Conservation (phyloP, 2,329 filamentous ascomycete species). For the Ophiostoma montium region DNA sequence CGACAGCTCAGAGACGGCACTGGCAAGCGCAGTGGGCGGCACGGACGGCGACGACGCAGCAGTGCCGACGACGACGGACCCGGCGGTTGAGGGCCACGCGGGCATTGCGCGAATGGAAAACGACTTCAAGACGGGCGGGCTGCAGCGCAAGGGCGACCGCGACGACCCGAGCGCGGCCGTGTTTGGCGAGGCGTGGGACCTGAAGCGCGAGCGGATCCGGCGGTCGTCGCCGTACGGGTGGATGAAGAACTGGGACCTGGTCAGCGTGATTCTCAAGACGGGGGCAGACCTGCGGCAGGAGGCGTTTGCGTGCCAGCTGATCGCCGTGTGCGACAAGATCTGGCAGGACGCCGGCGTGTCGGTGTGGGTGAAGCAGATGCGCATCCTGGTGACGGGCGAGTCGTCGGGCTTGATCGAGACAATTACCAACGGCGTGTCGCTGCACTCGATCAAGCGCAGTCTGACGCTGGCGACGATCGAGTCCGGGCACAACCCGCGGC, state of each 20-base stretch:
- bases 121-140: conserved; percentile 72
- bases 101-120: conserved; percentile 80
- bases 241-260: conserved; percentile 81
- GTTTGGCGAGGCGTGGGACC: conserved; percentile 75
- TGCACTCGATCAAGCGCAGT: conserved; percentile 72
- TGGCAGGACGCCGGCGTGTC: conserved; percentile 61
- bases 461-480: conserved; percentile 64
- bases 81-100: conserved; percentile 49
- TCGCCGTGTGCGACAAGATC: conserved; percentile 67
- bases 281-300: conserved; percentile 72
- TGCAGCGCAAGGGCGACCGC: conserved; percentile 66
- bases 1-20: not conserved
- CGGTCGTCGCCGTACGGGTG: conserved; percentile 74
- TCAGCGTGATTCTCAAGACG: conserved; percentile 81
- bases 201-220: conserved; percentile 71
- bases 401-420: conserved; percentile 76
- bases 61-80: conserved; percentile 14
- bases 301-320: conserved; percentile 76
- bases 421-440: conserved; percentile 76
- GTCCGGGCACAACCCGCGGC: conserved; percentile 55
- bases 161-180: conserved; percentile 77
- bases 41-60: not conserved
- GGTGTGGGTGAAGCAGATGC: conserved; percentile 84
- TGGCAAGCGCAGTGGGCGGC: not conserved
- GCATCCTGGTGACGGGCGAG: conserved; percentile 73